These are phyloP conservation scores for Pseudoneurospora amorphoporcata DNA, from an alignment of 495 filamentous ascomycete genomes.

Conservation along the genomic window DNA sequence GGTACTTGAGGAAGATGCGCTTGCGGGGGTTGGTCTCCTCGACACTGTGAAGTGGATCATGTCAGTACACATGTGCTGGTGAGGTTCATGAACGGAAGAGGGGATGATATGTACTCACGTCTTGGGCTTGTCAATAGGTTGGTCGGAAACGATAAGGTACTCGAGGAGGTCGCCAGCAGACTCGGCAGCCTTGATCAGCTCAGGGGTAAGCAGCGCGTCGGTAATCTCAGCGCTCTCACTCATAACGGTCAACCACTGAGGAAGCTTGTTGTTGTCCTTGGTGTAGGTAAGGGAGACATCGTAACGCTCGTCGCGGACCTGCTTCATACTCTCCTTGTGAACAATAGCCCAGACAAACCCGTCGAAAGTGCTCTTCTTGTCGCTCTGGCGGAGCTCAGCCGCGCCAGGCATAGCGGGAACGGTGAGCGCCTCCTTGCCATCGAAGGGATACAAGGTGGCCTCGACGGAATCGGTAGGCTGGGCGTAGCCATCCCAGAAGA, in stretches of 20 bases:
- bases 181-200: conserved; percentile 71
- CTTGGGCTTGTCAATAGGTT: conserved; percentile 79
- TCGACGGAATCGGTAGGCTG: conserved; percentile 60
- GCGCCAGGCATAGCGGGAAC: conserved; percentile 51
- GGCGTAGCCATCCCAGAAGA: conserved; percentile 66
- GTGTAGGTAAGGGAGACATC: conserved; percentile 87
- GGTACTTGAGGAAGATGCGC: conserved; percentile 67
- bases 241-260: conserved; percentile 91
- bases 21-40: conserved; percentile 79
- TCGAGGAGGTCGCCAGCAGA: conserved; percentile 75
- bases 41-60: conserved; percentile 42
- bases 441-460: conserved; percentile 73
- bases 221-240: conserved; percentile 92
- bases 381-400: conserved; percentile 42
- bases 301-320: conserved; percentile 83
- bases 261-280: conserved; percentile 82
- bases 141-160: conserved; percentile 81
- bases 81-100: neutral
- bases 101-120: conserved; percentile 48
- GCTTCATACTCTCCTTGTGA: conserved; percentile 88
- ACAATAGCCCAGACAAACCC: conserved; percentile 92
- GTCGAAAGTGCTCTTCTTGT: conserved; percentile 70
- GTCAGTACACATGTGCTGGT: conserved; percentile 12
- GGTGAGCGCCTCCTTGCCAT: conserved; percentile 71
- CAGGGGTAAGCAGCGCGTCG: conserved; percentile 72